Evolutionary conservation across 495 filamentous ascomycete genomes (phyloP).

Genomic region (Podospora australis): DNA sequence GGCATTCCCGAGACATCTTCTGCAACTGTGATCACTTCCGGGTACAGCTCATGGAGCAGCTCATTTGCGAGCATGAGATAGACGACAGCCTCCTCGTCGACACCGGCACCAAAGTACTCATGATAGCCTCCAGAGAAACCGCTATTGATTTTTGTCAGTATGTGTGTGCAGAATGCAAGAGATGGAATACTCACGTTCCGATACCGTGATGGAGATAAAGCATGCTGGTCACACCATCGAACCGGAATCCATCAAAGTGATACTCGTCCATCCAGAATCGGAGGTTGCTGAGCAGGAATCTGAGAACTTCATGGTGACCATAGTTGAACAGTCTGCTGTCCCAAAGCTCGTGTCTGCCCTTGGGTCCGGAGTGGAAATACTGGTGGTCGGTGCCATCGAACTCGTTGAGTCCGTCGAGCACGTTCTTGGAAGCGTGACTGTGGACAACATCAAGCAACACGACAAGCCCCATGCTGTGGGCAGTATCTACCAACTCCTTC

Average conservation of each 20-base stretch:
- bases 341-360: slow-evolving; percentile 86
- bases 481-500: slow-evolving; percentile 93
- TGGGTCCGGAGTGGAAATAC: slow-evolving; percentile 85
- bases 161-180: background rate
- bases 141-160: slow-evolving; percentile 37
- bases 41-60: slow-evolving; percentile 85
- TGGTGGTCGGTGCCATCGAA: slow-evolving; percentile 92
- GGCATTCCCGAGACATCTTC: slow-evolving; percentile 99
- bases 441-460: slow-evolving; percentile 95
- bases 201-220: slow-evolving; percentile 94
- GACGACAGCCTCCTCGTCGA: slow-evolving; percentile 93
- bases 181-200: slow-evolving; percentile 71
- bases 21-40: slow-evolving; percentile 80
- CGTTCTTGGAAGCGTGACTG: slow-evolving; percentile 96
- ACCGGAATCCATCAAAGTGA: slow-evolving; percentile 91
- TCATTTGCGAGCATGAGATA: slow-evolving; percentile 97
- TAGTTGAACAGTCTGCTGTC: slow-evolving; percentile 97
- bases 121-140: slow-evolving; percentile 98
- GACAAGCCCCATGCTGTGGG: slow-evolving; percentile 83
- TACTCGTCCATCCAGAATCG: slow-evolving; percentile 99
- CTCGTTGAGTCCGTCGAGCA: slow-evolving; percentile 85
- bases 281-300: slow-evolving; percentile 91
- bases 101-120: slow-evolving; percentile 87
- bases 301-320: slow-evolving; percentile 84
- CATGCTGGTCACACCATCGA: slow-evolving; percentile 98